Evolutionary conservation across 495 filamentous ascomycete genomes (phyloP), one percentile per base, ranked within the genome.

Genomic region (Neurospora sp.): DNA sequence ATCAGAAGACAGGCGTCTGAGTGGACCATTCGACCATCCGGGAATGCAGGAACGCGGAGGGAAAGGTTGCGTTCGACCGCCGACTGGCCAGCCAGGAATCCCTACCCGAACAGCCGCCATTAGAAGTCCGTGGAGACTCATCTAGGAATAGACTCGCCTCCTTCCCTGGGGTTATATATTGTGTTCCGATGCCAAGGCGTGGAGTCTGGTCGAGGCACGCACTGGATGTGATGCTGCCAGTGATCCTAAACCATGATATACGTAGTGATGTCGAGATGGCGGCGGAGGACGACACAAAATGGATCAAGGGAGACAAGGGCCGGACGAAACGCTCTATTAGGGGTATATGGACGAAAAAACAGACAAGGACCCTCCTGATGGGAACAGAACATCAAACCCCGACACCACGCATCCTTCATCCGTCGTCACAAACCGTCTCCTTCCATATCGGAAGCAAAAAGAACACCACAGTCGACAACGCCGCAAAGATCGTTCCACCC

Each of bases 361-460:
- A 31, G 0, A 61, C 14, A 61, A 61, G 27, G 0, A 61, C 6
- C 53, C 27, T 61, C 14, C 53, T 35, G 1, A 35, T 61, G 53
- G 6, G 2, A 35, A 35, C 12, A 61, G 2, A 61, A 18, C 14
- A 16, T 14, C 53, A 35, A 18, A 35, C 3, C 53, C 12, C 53
- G 27, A 61, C 8, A 68, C 20, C 46, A 7, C 5, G 44, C 20
- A 72, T 37, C 6, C n/a, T 10, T 61, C 27, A 61, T 61, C 53
- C 1, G 6, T 61, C 53, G 18, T 61, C 12, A 35, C 69, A 77
- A 39, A 78, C 73, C 7, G 77, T 80, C 75, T 83, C 77, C 75
- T 72, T 76, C 82, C 81, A 83, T 5, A 84, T 76, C 14, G 81
- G 82, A 72, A 84, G 70, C 46, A 78, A 81, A 61, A 84, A 75